These are phyloP conservation scores for Leptographium lundbergii DNA, from an alignment of 2,329 filamentous ascomycete species.

Conservation along the genomic window DNA sequence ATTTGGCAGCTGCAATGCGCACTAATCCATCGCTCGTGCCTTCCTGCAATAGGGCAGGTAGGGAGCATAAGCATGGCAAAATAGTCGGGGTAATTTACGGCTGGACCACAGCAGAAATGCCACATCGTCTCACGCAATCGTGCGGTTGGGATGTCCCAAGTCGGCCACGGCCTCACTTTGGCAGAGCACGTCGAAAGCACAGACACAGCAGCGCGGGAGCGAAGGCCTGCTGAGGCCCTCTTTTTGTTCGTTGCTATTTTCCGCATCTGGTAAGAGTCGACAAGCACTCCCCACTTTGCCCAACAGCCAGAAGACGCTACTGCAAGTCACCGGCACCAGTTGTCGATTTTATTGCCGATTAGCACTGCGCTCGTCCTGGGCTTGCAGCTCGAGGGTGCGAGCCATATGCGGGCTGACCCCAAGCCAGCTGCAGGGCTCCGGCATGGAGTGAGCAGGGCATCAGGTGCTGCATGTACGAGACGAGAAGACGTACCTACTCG, in stretches of 20 bases:
- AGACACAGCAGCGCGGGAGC: background rate
- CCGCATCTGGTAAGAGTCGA: background rate
- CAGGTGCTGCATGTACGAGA: background rate
- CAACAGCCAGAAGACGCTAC: background rate
- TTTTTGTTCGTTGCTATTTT: background rate
- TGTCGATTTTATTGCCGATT: background rate
- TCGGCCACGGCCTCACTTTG: no score
- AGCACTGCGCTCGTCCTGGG: no score
- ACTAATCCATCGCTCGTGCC: background rate
- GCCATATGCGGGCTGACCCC: no score
- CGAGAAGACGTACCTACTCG: no score
- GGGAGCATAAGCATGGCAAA: background rate
- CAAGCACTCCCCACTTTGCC: background rate
- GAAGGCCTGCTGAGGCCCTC: background rate
- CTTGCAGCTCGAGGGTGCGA: no score
- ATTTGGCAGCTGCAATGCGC: background rate
- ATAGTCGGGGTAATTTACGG: no score
- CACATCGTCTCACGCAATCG: background rate
- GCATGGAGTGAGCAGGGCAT: no score
- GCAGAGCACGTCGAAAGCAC: no score
- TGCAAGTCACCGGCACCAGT: background rate
- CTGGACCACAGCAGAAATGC: background rate
- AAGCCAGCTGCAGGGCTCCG: no score
- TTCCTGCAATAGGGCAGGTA: background rate
- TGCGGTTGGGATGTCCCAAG: background rate